These are phyloP conservation scores for Populus euphratica DNA, from an alignment of 345 rosid genomes.

Conservation along the genomic window DNA sequence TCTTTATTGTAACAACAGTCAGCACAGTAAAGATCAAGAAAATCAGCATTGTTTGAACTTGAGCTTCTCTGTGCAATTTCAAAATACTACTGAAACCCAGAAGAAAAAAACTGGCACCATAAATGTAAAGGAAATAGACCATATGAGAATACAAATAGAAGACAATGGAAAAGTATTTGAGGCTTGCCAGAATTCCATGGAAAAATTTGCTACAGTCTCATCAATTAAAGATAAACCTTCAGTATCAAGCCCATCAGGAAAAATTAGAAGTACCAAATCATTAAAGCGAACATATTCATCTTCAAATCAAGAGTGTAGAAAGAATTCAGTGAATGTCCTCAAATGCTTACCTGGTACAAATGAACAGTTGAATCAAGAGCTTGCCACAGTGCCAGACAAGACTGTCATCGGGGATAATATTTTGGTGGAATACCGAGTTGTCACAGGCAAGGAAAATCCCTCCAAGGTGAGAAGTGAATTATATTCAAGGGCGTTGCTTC, in stretches of 20 bases:
- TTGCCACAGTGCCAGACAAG: constrained; percentile 18
- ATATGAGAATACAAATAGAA: constrained; percentile 17
- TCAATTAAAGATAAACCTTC: constrained; percentile 19
- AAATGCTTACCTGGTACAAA: constrained; percentile 17
- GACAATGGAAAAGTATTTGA: constrained; percentile 20
- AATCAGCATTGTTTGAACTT: constrained; percentile 22
- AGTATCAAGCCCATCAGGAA: constrained; percentile 13
- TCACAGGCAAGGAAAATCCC: constrained; percentile 24
- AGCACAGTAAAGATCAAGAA: constrained; percentile 12
- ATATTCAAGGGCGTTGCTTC: constrained; percentile 24
- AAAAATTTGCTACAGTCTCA: constrained; percentile 21
- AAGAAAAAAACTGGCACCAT: constrained; percentile 18
- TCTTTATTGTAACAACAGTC: constrained; percentile 18
- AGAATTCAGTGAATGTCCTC: constrained; percentile 21
- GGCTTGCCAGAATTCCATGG: constrained; percentile 17
- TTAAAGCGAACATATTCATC: constrained; percentile 30
- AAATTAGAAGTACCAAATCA: constrained; percentile 25
- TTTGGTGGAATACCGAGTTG: constrained; percentile 25
- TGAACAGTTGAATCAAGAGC: constrained; percentile 11
- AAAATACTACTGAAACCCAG: constrained; percentile 25
- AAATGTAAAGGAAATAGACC: constrained; percentile 18
- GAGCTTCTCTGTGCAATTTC: constrained; percentile 39
- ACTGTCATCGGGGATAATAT: constrained; percentile 14
- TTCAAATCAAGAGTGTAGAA: constrained; percentile 26
- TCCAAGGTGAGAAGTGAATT: constrained; percentile 36